phyloP scores from a whole-genome alignment of 192 early-diverging fungal genomes.

The Coemansia guatemalensis region DNA sequence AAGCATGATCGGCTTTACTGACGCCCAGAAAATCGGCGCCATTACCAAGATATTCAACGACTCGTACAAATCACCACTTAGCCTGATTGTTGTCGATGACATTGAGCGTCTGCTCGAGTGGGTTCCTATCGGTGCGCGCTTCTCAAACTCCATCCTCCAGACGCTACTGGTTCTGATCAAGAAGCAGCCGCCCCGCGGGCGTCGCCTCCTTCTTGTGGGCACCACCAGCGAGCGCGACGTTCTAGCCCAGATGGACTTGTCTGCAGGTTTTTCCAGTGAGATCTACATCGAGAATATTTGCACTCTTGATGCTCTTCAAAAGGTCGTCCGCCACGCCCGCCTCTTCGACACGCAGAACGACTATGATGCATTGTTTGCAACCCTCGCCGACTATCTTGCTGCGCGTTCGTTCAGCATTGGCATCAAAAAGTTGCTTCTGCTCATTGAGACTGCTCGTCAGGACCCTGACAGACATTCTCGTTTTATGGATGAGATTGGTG shows the following conservation, averaged over 20 bases:
- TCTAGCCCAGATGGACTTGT: slow-evolving; percentile 84
- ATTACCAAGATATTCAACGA: slow-evolving; percentile 97
- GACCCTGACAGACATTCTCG: slow-evolving; percentile 55
- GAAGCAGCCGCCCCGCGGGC: slow-evolving; percentile 82
- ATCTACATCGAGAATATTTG: slow-evolving; percentile 79
- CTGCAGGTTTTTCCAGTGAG: slow-evolving; percentile 81
- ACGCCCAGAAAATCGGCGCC: slow-evolving; percentile 76
- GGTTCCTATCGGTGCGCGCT: slow-evolving; percentile 92
- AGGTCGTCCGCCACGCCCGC: slow-evolving; percentile 59
- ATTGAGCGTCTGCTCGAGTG: slow-evolving; percentile 94
- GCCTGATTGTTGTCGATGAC: slow-evolving; percentile 91
- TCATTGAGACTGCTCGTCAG: slow-evolving; percentile 89
- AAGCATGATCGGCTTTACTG: slow-evolving; percentile 88
- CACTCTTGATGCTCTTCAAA: slow-evolving; percentile 68
- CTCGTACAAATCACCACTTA: slow-evolving; percentile 93
- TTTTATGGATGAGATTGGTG: slow-evolving; percentile 32
- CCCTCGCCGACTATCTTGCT: slow-evolving; percentile 56
- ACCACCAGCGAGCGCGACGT: slow-evolving; percentile 83
- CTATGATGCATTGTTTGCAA: slow-evolving; percentile 54
- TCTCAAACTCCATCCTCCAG: slow-evolving; percentile 92
- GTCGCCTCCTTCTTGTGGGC: slow-evolving; percentile 83
- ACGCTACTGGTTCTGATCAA: slow-evolving; percentile 91
- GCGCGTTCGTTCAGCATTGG: slow-evolving; percentile 70
- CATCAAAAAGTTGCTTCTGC: slow-evolving; percentile 90
- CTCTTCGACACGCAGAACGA: slow-evolving; percentile 70